Evolutionary conservation across 1,139 yeast genomes (phyloP).

Genomic region (Protomyces macrosporus): DNA sequence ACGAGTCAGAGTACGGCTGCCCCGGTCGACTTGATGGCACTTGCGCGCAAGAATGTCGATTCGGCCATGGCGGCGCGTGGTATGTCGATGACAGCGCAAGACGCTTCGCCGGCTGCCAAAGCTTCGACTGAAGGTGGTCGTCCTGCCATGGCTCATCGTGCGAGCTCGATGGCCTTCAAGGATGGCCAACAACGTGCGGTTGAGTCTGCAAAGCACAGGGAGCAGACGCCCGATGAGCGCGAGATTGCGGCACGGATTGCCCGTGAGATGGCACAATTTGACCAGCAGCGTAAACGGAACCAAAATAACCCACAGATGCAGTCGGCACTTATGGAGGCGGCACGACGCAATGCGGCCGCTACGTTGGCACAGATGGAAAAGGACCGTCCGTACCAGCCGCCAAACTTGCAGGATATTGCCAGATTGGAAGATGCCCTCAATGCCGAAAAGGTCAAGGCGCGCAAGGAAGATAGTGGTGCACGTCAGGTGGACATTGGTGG

Average conservation of each 20-base stretch:
- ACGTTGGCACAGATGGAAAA: constrained; percentile 16
- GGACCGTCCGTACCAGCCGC: constrained; percentile 18
- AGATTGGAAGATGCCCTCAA: constrained; percentile 17
- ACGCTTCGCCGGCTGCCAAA: background rate
- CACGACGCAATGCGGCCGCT: constrained; percentile 13
- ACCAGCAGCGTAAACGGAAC: constrained; percentile 16
- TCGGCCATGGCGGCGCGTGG: constrained; percentile 23
- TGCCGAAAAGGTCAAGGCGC: constrained; percentile 8
- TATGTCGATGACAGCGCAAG: constrained; percentile 2
- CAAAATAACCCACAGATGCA: constrained; percentile 15
- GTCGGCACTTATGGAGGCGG: constrained; percentile 23
- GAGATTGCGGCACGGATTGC: constrained; percentile 21
- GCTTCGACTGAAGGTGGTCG: constrained; percentile 2
- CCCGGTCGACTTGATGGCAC: constrained; percentile 18
- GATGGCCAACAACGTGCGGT: constrained; percentile 15
- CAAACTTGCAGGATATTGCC: constrained; percentile 10
- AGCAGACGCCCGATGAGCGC: constrained; percentile 2
- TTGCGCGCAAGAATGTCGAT: constrained; percentile 15
- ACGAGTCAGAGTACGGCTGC: background rate
- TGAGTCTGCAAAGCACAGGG: constrained; percentile 11
- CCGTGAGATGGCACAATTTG: constrained; percentile 24
- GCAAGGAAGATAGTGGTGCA: background rate
- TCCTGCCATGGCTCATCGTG: constrained; percentile 4
- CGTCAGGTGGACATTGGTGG: constrained; percentile 22
- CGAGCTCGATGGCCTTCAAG: constrained; percentile 6